Evolutionary conservation across 768 basidiomycete species (phyloP).

Genomic region (Tulasnella sp.): DNA sequence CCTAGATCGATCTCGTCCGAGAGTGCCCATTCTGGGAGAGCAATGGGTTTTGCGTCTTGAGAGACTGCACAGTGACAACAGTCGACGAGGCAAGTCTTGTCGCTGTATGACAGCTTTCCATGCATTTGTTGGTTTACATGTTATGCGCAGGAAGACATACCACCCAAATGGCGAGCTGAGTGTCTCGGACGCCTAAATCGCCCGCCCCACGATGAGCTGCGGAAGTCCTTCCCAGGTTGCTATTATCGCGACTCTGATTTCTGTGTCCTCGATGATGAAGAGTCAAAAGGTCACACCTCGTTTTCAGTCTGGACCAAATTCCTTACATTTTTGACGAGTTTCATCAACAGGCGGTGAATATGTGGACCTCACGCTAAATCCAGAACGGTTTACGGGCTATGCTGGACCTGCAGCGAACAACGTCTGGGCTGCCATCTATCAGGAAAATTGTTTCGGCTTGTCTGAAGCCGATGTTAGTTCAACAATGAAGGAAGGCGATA

Average conservation of each 20-base stretch:
- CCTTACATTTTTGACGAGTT: background rate
- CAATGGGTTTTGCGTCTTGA: conserved; percentile 81
- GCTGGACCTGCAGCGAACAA: conserved; percentile 73
- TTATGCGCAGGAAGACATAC: conserved; percentile 30
- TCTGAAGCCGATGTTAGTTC: conserved; percentile 45
- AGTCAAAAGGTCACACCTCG: conserved; percentile 22
- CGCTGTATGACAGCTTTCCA: background rate
- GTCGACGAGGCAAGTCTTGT: conserved; percentile 67
- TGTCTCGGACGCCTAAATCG: conserved; percentile 64
- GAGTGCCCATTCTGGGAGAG: conserved; percentile 99
- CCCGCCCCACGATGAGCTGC: conserved; percentile 42
- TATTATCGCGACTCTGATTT: conserved; percentile 94
- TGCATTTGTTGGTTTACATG: background rate
- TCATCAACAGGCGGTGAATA: conserved; percentile 83
- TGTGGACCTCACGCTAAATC: conserved; percentile 80
- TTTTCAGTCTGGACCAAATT: background rate
- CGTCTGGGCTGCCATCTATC: conserved; percentile 93
- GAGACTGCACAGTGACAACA: conserved; percentile 84
- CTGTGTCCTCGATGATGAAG: conserved; percentile 86
- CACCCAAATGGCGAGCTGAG: conserved; percentile 81
- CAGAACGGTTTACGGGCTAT: conserved; percentile 96
- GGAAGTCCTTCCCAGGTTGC: conserved; percentile 66
- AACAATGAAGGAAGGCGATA: background rate
- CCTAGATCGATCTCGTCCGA: conserved; percentile 77
- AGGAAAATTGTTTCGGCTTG: conserved; percentile 95